phyloP scores from a whole-genome alignment of 805 yeast genomes.

The Maudiozyma serrabonitensis region DNA sequence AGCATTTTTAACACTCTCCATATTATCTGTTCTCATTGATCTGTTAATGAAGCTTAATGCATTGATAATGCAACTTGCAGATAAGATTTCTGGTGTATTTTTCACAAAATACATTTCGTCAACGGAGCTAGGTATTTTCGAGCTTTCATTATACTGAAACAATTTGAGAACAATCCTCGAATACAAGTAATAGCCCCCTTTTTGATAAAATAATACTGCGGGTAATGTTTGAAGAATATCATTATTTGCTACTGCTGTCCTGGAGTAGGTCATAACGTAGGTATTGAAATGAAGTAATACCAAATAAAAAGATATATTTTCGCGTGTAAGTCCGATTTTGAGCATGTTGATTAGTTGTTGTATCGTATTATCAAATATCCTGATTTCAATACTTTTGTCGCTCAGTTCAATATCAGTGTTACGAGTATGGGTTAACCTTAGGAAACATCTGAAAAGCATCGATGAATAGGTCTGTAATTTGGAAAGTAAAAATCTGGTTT shows the following conservation, averaged over 20 bases:
- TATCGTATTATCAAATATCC: slow-evolving; percentile 30
- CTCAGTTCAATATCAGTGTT: slow-evolving; percentile 20
- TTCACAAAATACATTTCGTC: slow-evolving; percentile 32
- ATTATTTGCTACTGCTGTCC: slow-evolving; percentile 18
- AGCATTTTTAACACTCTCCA: slow-evolving; percentile 22
- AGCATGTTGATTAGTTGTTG: slow-evolving; percentile 24
- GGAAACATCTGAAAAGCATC: slow-evolving; percentile 34
- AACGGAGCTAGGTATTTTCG: slow-evolving; percentile 22
- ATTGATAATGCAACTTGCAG: slow-evolving; percentile 33
- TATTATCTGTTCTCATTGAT: slow-evolving; percentile 31
- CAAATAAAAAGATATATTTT: slow-evolving; percentile 26
- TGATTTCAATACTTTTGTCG: slow-evolving; percentile 35
- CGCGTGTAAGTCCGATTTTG: slow-evolving; percentile 6
- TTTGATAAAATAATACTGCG: slow-evolving; percentile 41
- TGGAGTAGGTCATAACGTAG: slow-evolving; percentile 28
- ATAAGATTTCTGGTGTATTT: slow-evolving; percentile 31
- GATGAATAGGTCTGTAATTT: slow-evolving; percentile 39
- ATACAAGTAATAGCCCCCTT: slow-evolving; percentile 35
- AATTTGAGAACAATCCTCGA: slow-evolving; percentile 12
- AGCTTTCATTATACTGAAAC: slow-evolving; percentile 17
- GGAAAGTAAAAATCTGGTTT: slow-evolving; percentile 42
- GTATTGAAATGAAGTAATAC: slow-evolving; percentile 31
- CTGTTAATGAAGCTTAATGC: slow-evolving; percentile 38
- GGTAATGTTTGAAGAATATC: slow-evolving; percentile 31
- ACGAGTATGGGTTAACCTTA: slow-evolving; percentile 38